These are phyloP conservation scores for Theileria equi DNA, from an alignment of 169 alveolate species.

Conservation along the genomic window DNA sequence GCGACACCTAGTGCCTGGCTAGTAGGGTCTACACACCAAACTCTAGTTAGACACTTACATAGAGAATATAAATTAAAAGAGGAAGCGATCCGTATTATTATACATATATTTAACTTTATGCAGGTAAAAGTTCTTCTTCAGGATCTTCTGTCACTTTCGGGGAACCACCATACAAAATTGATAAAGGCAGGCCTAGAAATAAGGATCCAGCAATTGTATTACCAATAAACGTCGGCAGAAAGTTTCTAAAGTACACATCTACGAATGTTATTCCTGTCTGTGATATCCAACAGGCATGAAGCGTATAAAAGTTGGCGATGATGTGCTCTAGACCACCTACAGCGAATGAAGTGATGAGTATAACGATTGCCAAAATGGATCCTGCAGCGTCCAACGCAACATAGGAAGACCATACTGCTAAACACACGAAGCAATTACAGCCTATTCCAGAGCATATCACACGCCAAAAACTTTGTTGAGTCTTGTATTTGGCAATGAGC, in stretches of 20 bases:
- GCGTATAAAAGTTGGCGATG: conserved; percentile 72
- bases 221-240: conserved; percentile 68
- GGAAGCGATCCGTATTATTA: too few species aligned
- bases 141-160: neutral
- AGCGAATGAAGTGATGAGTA: conserved; percentile 70
- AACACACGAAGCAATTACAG: conserved; percentile 70
- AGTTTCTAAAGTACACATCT: conserved; percentile 53
- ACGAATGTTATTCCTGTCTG: conserved; percentile 29
- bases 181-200: conserved; percentile 34
- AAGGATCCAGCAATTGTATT: conserved; percentile 58
- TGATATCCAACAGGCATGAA: conserved; percentile 65
- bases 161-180: conserved; percentile 25
- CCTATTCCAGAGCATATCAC: conserved; percentile 67
- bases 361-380: conserved; percentile 13
- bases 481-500: conserved; percentile 41
- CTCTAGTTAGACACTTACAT: too few species aligned
- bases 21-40: too few species aligned
- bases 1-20: too few species aligned
- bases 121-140: neutral
- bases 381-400: conserved; percentile 59
- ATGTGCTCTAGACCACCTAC: conserved; percentile 78
- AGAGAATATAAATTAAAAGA: too few species aligned
- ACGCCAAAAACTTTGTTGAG: conserved; percentile 55
- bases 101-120: neutral
- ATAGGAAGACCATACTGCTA: conserved; percentile 71